A percentile compares a stretch with the other conserved stretches of the same genome.
Conservation (phyloP, 2,329 filamentous ascomycete species). For the Kalaharituber pfeilii region DNA sequence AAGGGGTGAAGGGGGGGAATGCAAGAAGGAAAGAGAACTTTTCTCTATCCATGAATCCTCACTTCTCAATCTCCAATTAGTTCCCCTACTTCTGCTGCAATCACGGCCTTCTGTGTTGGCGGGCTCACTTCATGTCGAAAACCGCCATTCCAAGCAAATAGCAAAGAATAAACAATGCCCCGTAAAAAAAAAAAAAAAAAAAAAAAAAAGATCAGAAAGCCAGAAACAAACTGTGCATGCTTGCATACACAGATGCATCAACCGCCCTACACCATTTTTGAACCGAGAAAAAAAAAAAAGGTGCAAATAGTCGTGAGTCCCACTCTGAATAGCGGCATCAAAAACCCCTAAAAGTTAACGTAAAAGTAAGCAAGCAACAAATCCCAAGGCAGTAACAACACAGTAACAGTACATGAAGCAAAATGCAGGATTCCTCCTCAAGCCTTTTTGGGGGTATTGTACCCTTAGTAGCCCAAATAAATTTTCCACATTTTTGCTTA, state of each 20-base stretch:
- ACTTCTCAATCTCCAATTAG: too few relatives aligned
- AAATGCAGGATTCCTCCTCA: background rate
- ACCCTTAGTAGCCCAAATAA: background rate
- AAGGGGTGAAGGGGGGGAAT: background rate
- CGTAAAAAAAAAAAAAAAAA: background rate
- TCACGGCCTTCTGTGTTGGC: too few relatives aligned
- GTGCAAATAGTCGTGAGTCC: background rate
- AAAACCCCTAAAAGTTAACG: too few relatives aligned
- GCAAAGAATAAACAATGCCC: background rate
- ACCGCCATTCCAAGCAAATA: too few relatives aligned
- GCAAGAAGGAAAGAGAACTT: background rate
- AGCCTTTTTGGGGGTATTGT: too few relatives aligned
- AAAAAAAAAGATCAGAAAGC: background rate
- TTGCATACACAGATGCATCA: background rate
- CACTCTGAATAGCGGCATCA: too few relatives aligned
- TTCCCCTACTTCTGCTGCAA: too few relatives aligned
- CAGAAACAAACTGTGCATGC: background rate
- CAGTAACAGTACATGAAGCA: background rate
- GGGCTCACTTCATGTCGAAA: too few relatives aligned
- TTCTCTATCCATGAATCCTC: too few relatives aligned
- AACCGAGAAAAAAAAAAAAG: background rate
- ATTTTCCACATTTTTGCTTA: background rate
- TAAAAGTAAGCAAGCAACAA: too few relatives aligned
- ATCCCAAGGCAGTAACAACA: too few relatives aligned
- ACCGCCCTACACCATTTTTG: background rate